Base-by-base conservation (phyloP, 495 filamentous ascomycete species). In the Aspergillus wentii region DNA sequence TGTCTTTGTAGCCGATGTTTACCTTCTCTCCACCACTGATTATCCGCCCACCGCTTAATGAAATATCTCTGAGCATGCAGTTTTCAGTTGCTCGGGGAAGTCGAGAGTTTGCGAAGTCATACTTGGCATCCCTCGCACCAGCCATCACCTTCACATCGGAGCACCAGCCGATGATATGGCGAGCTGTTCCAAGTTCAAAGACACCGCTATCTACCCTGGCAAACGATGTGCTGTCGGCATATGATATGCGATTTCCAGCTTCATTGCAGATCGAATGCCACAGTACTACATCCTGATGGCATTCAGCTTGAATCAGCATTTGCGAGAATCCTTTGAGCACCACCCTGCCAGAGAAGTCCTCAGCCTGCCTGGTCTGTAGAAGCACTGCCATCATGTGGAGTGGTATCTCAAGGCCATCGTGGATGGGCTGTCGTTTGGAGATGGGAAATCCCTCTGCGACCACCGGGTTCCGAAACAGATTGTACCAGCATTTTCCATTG, bases 141-240 rank as follows among this genome's bases (percentile, higher is more conserved):
- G 40, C 38, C 11, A 29, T 11, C 10, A n/a, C 41, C 17, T 38
- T 40, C 8, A 28, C 26, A 13, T 42, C 17, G 3, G 20, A 17
- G 18, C 48, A 51, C 48, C 48, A 51, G 0, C 48, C 48, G 18
- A 51, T 16, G 8, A 51, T 27, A 36, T 51, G 38, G 2, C 48
- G 43, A 15, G 21, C n/a, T 4, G 8, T 26, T 10, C 38, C 17
- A 2, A 38, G 13, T 8, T 31, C 8, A 4, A 9, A 4, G 17
- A 35, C 15, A 0, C 17, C 8, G 10, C 43, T 38, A 2, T 34
- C 11, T 6, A 15, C 32, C 5, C 25, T 15, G 17, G 16, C 6
- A 5, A 7, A 15, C 4, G 10, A 18, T 2, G 5, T 4, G 19
- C 16, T 17, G 13, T 41, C 31, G 4, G 17, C 9, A 19, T 45